Base-by-base conservation (phyloP, 495 filamentous ascomycete species). In the Daldinia vernicosa region DNA sequence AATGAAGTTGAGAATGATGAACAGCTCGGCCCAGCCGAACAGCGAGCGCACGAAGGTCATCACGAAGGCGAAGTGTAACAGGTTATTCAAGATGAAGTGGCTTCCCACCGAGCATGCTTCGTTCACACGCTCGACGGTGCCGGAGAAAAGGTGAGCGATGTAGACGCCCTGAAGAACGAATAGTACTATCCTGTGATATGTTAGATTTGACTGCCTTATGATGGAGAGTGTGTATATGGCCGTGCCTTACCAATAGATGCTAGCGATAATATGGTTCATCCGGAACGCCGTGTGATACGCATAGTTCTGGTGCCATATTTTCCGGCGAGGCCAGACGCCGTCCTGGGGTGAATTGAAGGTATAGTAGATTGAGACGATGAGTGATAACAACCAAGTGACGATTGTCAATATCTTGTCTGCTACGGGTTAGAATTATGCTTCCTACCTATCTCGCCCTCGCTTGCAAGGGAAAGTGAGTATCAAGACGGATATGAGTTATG, bases 61-160 rank as follows among this genome's bases (percentile, higher is more conserved):
- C 39, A 96, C 86, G 81, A 92, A 96, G 54, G 82, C 86, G 56
- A 93, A 89, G 72, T 91, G 83, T 54, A 97, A 86, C 12, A 97
- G 78, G 81, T 96, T 97, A 84, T 90, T 90, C 72, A 92, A 64
- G 76, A 95, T 94, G 79, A 94, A 97, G 81, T 97, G 92, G 66
- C 87, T 85, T 65, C 91, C 93, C 12, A 95, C 89, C 50, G 90
- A 86, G 67, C 89, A 91, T 30, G 94, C 91, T n/a, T 87, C 81
- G 40, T 86, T 85, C 64, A 92, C 88, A 6, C 84, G 72, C 19
- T 83, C 83, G 24, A 82, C 74, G 60, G 90, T 84, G 61, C 83
- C 82, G 30, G 85, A 87, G 85, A 93, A 96, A 57, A 97, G 87
- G 69, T 92, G 87, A 76, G 84, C 88, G 69, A 92, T 79, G 77